These are phyloP conservation scores for Aspergillus novofumigatus DNA, from an alignment of 2,329 filamentous ascomycete species.

Conservation along the genomic window DNA sequence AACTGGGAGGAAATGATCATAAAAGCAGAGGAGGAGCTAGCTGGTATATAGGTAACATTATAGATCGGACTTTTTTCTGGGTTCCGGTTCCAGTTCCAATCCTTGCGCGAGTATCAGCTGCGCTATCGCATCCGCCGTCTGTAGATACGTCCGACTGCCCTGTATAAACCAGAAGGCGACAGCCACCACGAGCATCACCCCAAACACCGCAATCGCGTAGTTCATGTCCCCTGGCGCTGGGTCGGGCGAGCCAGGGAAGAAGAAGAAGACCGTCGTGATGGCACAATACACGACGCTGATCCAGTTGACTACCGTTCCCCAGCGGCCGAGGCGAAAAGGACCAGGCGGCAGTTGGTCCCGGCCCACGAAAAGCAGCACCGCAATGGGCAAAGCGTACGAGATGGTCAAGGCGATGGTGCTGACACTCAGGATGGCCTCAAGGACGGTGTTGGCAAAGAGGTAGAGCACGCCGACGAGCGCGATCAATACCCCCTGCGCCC, in stretches of 20 bases:
- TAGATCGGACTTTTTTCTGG: not conserved
- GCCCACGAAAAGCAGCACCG: conserved; percentile 46
- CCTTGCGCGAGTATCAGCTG: conserved; percentile 23
- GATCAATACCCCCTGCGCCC: conserved; percentile 48
- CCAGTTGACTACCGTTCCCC: conserved; percentile 43
- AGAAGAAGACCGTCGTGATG: conserved; percentile 53
- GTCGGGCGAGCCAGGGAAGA: conserved; percentile 47
- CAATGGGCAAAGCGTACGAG: conserved; percentile 50
- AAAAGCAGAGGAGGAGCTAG: conserved; percentile 1
- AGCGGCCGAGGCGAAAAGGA: conserved; percentile 43
- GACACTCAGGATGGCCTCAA: conserved; percentile 52
- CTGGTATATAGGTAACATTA: not conserved
- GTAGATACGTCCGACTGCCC: conserved; percentile 39
- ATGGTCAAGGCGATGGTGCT: conserved; percentile 55
- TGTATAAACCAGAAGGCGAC: conserved; percentile 50
- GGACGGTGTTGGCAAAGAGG: conserved; percentile 51
- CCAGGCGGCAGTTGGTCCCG: conserved; percentile 50
- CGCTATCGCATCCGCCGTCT: conserved; percentile 25
- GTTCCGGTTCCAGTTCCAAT: conserved; percentile 13
- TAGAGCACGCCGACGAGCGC: conserved; percentile 53
- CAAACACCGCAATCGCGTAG: conserved; percentile 55
- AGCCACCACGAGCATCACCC: conserved; percentile 51
- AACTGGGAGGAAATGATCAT: conserved; percentile 15
- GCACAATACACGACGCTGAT: conserved; percentile 51
- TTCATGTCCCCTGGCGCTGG: conserved; percentile 51